Conservation (phyloP, 495 filamentous ascomycete genomes). For the Neurospora sp. region DNA sequence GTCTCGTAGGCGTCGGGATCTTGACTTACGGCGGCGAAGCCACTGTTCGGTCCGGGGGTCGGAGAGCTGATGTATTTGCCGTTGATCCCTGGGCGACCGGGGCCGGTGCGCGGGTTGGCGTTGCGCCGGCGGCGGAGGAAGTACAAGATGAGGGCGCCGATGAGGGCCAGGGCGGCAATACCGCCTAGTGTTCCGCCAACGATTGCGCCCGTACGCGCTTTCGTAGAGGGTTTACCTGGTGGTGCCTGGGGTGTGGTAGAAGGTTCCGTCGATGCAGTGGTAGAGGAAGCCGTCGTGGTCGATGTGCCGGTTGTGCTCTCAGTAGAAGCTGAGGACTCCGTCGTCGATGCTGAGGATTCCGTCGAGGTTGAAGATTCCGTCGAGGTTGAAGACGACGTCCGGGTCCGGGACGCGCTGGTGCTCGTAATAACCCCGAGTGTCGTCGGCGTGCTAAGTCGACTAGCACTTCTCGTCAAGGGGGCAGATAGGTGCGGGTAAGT, state of each 20-base stretch:
- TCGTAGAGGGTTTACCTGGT: conserved; percentile 6
- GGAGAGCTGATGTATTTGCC: conserved; percentile 25
- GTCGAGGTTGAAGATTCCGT: conserved; percentile 9
- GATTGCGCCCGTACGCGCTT: conserved; percentile 29
- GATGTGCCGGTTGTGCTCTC: conserved; percentile 10
- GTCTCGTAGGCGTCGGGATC: conserved; percentile 22
- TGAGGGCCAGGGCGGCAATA: conserved; percentile 22
- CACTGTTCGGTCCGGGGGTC: conserved; percentile 8
- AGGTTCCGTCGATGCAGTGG: conserved; percentile 3
- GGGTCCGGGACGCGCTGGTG: conserved; percentile 5
- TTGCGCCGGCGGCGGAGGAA: conserved; percentile 24
- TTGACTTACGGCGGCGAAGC: conserved; percentile 18
- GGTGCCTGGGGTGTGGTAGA: conserved; percentile 1
- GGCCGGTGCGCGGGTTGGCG: conserved; percentile 26
- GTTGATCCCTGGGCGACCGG: conserved; percentile 14
- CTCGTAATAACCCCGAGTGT: conserved; percentile 19
- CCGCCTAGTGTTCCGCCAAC: conserved; percentile 36
- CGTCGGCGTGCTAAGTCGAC: conserved; percentile 25
- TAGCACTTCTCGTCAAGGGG: conserved; percentile 22
- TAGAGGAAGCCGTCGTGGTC: conserved; percentile 8
- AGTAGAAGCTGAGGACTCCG: not conserved
- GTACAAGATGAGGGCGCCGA: conserved; percentile 18
- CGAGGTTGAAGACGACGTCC: conserved; percentile 5
- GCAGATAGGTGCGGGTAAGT: conserved; percentile 21
- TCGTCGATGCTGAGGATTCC: not conserved